phyloP scores from a whole-genome alignment of 2,329 filamentous ascomycete species.

The Chlorencoelia australis region DNA sequence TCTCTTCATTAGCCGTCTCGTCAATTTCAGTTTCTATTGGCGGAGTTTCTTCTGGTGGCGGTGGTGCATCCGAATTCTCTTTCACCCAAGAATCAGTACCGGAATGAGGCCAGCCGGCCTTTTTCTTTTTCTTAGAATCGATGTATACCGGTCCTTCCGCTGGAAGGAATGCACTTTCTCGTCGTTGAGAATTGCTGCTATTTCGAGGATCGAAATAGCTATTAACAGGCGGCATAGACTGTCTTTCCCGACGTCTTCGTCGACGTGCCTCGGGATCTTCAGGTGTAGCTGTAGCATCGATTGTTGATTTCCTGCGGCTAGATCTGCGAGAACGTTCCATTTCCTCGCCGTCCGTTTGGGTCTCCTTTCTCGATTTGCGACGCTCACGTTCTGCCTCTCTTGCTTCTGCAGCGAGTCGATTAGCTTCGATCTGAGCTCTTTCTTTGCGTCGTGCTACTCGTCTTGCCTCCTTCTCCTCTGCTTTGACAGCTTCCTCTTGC shows the following conservation, averaged over 20 bases:
- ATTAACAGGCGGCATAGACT: constrained; percentile 32
- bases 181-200: constrained; percentile 34
- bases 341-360: constrained; percentile 35
- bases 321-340: constrained; percentile 32
- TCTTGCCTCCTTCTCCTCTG: constrained; percentile 49
- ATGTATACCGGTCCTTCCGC: constrained; percentile 22
- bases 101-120: constrained; percentile 47
- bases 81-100: constrained; percentile 58
- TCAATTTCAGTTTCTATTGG: constrained; percentile 20
- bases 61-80: constrained; percentile 51
- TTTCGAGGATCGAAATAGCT: constrained; percentile 21
- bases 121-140: constrained; percentile 22
- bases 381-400: constrained; percentile 40
- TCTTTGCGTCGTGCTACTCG: constrained; percentile 43
- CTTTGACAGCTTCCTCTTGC: constrained; percentile 47
- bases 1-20: constrained; percentile 20
- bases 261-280: constrained; percentile 47
- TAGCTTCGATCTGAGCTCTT: constrained; percentile 34
- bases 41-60: constrained; percentile 37
- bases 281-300: constrained; percentile 31
- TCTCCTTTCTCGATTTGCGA: constrained; percentile 35
- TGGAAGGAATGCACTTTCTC: constrained; percentile 24
- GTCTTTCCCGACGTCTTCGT: constrained; percentile 42
- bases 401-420: constrained; percentile 23
- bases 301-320: constrained; percentile 40